Percentiles rank a stretch among this genome's conserved stretches.
These are phyloP conservation scores for Solanum chmielewskii DNA, from an alignment of 257 asterid genomes.

Conservation along the genomic window DNA sequence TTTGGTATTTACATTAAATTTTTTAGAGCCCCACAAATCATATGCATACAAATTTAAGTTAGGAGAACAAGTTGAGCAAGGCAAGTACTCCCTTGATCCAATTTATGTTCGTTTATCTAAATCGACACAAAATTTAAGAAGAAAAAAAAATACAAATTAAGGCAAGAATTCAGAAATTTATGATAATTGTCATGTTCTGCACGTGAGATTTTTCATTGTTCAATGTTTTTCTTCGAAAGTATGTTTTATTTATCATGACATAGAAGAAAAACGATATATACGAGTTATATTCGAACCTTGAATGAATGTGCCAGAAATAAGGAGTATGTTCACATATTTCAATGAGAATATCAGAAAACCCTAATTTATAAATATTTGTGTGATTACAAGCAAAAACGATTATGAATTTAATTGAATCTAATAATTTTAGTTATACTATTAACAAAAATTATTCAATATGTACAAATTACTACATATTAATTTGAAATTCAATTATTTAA, in stretches of 20 bases:
- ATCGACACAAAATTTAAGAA: neutral
- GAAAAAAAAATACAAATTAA: neutral
- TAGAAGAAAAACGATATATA: accelerated
- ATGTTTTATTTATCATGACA: neutral
- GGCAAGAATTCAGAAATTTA: neutral
- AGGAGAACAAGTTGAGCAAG: slow-evolving; percentile 6
- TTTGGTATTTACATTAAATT: neutral
- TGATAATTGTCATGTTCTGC: neutral
- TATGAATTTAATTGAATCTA: accelerated
- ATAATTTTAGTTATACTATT: neutral
- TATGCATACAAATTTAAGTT: neutral
- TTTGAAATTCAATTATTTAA: neutral
- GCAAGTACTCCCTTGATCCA: neutral
- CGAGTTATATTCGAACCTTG: neutral
- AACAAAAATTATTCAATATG: neutral
- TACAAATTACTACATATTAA: neutral
- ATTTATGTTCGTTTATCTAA: neutral
- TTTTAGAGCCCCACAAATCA: neutral
- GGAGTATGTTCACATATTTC: too few relatives aligned
- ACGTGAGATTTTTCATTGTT: neutral
- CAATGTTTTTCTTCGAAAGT: too few relatives aligned
- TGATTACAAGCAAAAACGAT: neutral
- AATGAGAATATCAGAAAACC: too few relatives aligned
- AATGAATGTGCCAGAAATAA: neutral
- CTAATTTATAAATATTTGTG: neutral